Percentiles rank a stretch among this genome's conserved stretches.
These are phyloP conservation scores for Chaetothyriales sp. DNA, from an alignment of 2,329 filamentous ascomycete species.

Conservation along the genomic window DNA sequence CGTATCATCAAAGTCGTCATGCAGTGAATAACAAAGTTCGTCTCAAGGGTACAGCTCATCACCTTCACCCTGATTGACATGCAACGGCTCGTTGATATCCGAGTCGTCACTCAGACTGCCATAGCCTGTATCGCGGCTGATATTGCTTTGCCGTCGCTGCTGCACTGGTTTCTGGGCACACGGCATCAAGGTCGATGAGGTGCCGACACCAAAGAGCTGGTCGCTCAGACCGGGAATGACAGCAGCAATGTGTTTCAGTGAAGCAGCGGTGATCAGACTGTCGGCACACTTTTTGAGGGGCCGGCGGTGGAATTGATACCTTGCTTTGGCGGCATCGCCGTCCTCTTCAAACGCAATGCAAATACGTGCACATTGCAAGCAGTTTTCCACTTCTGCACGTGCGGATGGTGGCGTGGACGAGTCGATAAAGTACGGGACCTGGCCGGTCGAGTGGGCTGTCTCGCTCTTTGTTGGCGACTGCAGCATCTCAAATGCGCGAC, in stretches of 20 bases:
- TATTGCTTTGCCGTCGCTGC: constrained; percentile 19
- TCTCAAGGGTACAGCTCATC: background rate
- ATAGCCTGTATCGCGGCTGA: constrained; percentile 28
- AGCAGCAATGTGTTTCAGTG: constrained; percentile 12
- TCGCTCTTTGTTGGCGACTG: background rate
- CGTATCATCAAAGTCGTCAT: background rate
- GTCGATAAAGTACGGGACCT: constrained; percentile 33
- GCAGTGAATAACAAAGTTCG: too few species aligned
- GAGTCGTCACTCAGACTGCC: constrained; percentile 17
- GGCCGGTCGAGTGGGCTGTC: constrained; percentile 1
- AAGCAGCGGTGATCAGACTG: constrained; percentile 10
- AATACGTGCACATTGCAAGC: constrained; percentile 45
- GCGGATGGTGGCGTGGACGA: constrained; percentile 37
- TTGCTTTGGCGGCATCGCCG: constrained; percentile 16
- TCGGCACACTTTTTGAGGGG: constrained; percentile 17
- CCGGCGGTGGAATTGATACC: constrained; percentile 22
- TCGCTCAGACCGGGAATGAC: constrained; percentile 6
- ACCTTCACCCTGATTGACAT: background rate
- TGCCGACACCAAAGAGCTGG: constrained; percentile 6
- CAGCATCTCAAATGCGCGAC: constrained; percentile 33
- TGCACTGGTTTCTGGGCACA: constrained; percentile 1
- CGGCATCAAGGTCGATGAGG: constrained; percentile 15
- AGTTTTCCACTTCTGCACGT: constrained; percentile 39
- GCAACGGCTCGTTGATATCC: background rate
- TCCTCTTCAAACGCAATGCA: constrained; percentile 35